phyloP scores from a whole-genome alignment of 1,284 basidiomycete species.

The Ceratorhiza oryzae-sativae region DNA sequence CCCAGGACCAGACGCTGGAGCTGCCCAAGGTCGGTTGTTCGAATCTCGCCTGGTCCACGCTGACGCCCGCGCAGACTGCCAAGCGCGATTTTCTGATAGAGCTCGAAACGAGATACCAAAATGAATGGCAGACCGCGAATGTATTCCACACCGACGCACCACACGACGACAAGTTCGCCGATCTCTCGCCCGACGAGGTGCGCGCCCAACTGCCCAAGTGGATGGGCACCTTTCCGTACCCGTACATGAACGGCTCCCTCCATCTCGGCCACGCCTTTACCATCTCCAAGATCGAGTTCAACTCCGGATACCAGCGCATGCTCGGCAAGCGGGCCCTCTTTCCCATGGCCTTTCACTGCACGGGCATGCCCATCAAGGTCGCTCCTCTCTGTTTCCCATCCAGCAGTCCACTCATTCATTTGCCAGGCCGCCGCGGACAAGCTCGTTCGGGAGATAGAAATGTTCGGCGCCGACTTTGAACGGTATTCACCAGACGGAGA shows the following conservation, averaged over 20 bases:
- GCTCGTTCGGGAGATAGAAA: constrained; percentile 94
- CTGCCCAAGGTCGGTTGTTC: constrained; percentile 18
- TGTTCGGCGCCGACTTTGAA: constrained; percentile 93
- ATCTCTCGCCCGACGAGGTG: constrained; percentile 62
- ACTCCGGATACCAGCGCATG: constrained; percentile 95
- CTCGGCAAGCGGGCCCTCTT: constrained; percentile 94
- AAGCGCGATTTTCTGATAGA: constrained; percentile 64
- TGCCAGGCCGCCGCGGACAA: constrained; percentile 91
- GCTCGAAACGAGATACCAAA: constrained; percentile 60
- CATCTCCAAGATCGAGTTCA: constrained; percentile 98
- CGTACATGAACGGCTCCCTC: constrained; percentile 98
- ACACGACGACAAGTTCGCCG: constrained; percentile 70
- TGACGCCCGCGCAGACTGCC: constrained; percentile 53
- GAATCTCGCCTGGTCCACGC: neutral
- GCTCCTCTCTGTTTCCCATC: constrained; percentile 47
- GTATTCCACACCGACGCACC: constrained; percentile 88
- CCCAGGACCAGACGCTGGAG: constrained; percentile 31
- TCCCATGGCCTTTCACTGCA: constrained; percentile 95
- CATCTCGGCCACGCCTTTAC: constrained; percentile 99
- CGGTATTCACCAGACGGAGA: constrained; percentile 64
- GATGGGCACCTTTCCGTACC: constrained; percentile 95
- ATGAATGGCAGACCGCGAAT: constrained; percentile 55
- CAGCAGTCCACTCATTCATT: neutral
- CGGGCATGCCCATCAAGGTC: constrained; percentile 99
- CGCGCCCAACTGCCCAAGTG: constrained; percentile 86